Evolutionary conservation across 1,139 yeast species (phyloP), one percentile per base, ranked within the genome.

Genomic region (Magnusiomyces paraingens): DNA sequence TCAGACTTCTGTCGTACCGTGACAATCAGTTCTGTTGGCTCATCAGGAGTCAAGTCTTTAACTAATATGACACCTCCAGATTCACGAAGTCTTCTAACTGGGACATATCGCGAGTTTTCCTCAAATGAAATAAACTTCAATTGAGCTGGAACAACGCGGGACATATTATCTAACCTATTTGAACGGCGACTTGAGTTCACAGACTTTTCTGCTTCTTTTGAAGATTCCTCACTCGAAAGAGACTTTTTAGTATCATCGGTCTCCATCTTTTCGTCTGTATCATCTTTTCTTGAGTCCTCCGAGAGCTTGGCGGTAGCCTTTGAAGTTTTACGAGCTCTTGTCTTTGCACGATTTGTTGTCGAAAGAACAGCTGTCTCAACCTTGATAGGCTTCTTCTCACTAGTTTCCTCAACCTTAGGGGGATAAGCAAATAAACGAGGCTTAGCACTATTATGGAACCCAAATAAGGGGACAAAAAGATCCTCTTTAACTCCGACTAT

Each of bases 141-240:
- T 73, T 94, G 99, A 47, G 84, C 80, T n/a, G 98, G 98, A 58
- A 94, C 76, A 1, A 93, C 96, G 64, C 99, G 82, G 15, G 94
- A 79, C 78, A 91, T 76, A 69, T 93, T 93, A 47, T 78, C 78
- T 56, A 91, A 76, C 66, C 80, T 81, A 72, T 80, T 89, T 26
- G 61, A 58, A 57, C 59, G 60, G 44, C 52, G 15, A 47, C 45
- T 41, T 52, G 55, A 22, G 12, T 47, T 47, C 18, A 6, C 32
- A 47, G 88, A 84, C 41, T 77, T 79, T 66, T 59, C 61, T 20
- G 52, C 58, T 32, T 47, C 60, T 20, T 53, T 51, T 39, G 54
- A 56, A 5, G 57, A 55, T 21, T 56, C 59, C 15, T 55, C 57
- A 2, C 12, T 17, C 2, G 38, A 43, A 32, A 57, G 55, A 10